Evolutionary conservation across 257 asterid species (phyloP).

Genomic region (Coffea canephora): DNA sequence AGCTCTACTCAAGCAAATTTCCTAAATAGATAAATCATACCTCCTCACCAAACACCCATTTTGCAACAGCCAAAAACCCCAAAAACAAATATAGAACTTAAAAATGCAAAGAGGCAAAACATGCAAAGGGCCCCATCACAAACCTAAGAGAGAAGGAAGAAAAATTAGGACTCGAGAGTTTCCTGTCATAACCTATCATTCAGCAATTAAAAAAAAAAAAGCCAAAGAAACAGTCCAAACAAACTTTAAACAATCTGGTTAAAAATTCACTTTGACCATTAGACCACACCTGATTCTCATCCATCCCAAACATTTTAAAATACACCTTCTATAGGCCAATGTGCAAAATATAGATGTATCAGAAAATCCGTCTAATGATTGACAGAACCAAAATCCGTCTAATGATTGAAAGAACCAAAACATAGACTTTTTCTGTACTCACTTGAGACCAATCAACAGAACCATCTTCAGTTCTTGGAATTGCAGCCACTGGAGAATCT

Average conservation of each 20-base stretch:
- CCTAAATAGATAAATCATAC: not conserved
- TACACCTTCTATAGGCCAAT: not conserved
- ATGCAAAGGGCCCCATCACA: not conserved
- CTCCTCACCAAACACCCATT: not conserved
- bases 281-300: slow-evolving; percentile 3
- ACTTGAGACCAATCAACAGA: slow-evolving; percentile 95
- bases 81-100: not conserved
- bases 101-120: not conserved
- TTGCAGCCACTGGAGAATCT: slow-evolving; percentile 63
- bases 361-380: not conserved
- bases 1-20: slow-evolving; percentile 1
- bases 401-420: slow-evolving; percentile 8
- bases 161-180: not conserved
- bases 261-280: not conserved
- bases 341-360: not conserved
- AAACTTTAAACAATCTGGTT: not conserved
- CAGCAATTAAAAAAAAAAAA: not conserved
- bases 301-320: not conserved
- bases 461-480: slow-evolving; percentile 75
- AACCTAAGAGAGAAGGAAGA: not conserved
- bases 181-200: not conserved
- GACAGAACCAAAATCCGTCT: not conserved
- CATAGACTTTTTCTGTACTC: slow-evolving; percentile 17
- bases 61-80: not conserved
- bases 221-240: not conserved